Base-by-base conservation (phyloP, 441 rosid genomes). In the Croton setiger region DNA sequence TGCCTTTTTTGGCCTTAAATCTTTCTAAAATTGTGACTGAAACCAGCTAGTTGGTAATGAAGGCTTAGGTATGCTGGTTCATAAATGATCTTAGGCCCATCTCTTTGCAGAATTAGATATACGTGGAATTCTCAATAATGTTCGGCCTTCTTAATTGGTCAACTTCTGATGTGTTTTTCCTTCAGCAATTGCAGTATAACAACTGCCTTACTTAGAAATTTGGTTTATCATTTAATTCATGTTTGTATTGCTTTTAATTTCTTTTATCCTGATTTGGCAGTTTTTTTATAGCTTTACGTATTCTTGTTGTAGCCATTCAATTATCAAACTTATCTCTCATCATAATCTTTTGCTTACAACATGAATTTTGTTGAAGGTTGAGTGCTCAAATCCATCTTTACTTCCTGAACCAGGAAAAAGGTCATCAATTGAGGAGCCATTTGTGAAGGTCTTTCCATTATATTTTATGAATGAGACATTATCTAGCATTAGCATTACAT, bases 351-450 rank as follows among this genome's bases (percentile, higher is more conserved):
- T 48, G 44, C 61, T 74, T 67, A 27, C 44, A 48, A 68, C 73
- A 58, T 61, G 49, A 57, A 75, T 72, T 64, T 76, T 77, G 65
- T 67, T 78, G 81, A 81, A 94, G 99, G 87, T 88, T 69, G 85
- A 92, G 78, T 94, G 99, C 83, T 94, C 99, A 73, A 94, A 94
- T 83, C 99, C 99, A 66, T 88, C 98, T 67, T 74, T 85, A 37
- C 99, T 94, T 80, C 99, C 99, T 68, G 97, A 94, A 79, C 94
- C 98, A 74, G 98, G 96, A 70, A 84, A 82, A 76, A 88, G 98
- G 82, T 84, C 75, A 54, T 92, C 96, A 59, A 83, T 94, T 68
- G 99, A 92, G 82, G 99, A 94, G 81, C 99, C 98, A 60, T 48
- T 83, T 66, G 99, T 94, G 44, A 92, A 94, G 99, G 99, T 90